Base-by-base conservation (phyloP, 208 protist species). In the Leishmania martiniquensis region DNA sequence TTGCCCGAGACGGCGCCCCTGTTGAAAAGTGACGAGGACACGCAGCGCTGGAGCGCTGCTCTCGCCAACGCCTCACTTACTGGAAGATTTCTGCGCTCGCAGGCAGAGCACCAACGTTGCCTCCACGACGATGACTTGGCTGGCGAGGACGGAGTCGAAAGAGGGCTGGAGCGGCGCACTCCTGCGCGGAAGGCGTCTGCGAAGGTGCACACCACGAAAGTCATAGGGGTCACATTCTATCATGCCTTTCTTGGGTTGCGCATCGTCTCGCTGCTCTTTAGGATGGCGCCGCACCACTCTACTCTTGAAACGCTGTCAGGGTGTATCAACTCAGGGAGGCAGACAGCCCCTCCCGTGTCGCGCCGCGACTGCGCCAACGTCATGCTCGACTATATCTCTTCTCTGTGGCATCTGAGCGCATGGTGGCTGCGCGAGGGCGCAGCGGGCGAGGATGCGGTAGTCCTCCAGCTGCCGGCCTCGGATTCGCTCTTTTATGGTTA, bases 331-430 rank as follows among this genome's bases (percentile, higher is more conserved):
- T 3, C 25, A 4, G 34, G 20, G 9, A 47, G 32, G 65, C 42
- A 29, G 39, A 29, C 20, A 6, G 49, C 52, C 5, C 13, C 37
- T 25, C 44, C 52, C 17, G 52, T 22, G 13, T 74, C 70, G 22
- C 88, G 86, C 52, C 80, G 79, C 1, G 84, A 87, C 49, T 91
- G 84, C 52, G 86, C 77, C 0, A 74, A 85, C 15, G 77, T 93
- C 2, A 85, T 96, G 77, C 67, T 95, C 32, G 82, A 92, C 78
- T 96, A 96, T 75, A 75, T 96, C 15, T 85, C 81, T 4, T 91
- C 78, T 57, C 44, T 94, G 51, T 96, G 93, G 93, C 76, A 82
- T 32, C 73, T 85, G 13, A 74, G 72, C 54, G 68, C 47, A n/a
- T 62, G 62, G 34, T n/a, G 69, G 59, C 60, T 85, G 44, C 55